These are phyloP conservation scores for Fomitopsis palustris DNA, from an alignment of 1,284 basidiomycete species.

Conservation along the genomic window DNA sequence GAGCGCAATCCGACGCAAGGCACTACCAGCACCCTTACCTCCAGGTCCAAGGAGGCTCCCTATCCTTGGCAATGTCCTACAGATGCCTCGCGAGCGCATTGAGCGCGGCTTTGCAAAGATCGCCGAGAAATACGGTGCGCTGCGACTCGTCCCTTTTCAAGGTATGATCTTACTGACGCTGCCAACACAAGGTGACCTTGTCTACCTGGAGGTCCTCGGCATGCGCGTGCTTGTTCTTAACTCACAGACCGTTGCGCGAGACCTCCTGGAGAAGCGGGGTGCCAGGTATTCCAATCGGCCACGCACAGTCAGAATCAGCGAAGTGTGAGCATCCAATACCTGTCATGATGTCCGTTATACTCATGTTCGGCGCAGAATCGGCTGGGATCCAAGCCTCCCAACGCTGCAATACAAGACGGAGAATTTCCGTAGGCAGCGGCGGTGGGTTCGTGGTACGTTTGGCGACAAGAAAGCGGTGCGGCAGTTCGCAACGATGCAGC, in stretches of 20 bases:
- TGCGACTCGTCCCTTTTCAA: neutral
- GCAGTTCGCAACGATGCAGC: neutral
- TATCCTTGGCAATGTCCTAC: slow-evolving; percentile 14
- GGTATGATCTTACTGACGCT: neutral
- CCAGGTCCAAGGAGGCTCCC: slow-evolving; percentile 14
- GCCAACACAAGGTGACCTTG: neutral
- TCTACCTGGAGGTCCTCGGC: neutral
- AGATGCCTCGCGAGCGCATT: slow-evolving; percentile 2
- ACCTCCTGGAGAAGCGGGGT: neutral
- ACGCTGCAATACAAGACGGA: neutral
- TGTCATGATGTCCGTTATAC: no score
- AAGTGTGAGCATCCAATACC: neutral
- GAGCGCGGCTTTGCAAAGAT: neutral
- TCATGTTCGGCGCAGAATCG: neutral
- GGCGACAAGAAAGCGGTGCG: neutral
- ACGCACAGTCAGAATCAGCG: neutral
- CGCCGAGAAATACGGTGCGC: neutral
- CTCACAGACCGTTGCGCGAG: neutral
- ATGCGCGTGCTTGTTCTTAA: neutral
- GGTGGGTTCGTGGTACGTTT: neutral
- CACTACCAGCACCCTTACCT: slow-evolving; percentile 7
- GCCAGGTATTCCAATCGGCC: neutral
- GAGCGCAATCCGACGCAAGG: neutral
- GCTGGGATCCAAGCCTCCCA: neutral
- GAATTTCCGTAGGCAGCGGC: neutral